Evolutionary conservation across 805 yeast species (phyloP).

Genomic region (Starmerella lactis-condensi): DNA sequence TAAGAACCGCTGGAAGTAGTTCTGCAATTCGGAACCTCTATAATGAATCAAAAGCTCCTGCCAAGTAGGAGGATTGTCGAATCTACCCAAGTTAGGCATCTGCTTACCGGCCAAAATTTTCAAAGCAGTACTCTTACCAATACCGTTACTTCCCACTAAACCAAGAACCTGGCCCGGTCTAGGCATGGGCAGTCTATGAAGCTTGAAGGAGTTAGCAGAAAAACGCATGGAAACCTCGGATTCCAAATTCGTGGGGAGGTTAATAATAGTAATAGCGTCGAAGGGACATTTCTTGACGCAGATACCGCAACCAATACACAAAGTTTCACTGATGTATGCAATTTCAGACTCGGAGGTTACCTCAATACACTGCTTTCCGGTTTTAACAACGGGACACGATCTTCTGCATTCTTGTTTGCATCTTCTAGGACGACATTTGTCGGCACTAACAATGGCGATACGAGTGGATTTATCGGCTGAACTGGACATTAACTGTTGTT

Average conservation of each 20-base stretch:
- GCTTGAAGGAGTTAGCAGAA: slow-evolving; percentile 91
- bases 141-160: slow-evolving; percentile 96
- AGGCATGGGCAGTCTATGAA: slow-evolving; percentile 93
- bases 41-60: slow-evolving; percentile 74
- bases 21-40: slow-evolving; percentile 95
- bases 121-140: slow-evolving; percentile 93
- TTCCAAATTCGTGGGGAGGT: slow-evolving; percentile 88
- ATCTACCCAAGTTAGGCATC: slow-evolving; percentile 88
- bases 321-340: slow-evolving; percentile 80
- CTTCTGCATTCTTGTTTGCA: slow-evolving; percentile 97
- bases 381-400: slow-evolving; percentile 93
- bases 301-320: slow-evolving; percentile 98
- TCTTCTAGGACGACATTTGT: slow-evolving; percentile 93
- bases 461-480: slow-evolving; percentile 23
- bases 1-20: slow-evolving; percentile 79
- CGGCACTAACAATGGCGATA: slow-evolving; percentile 89
- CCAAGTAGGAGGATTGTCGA: slow-evolving; percentile 96
- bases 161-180: slow-evolving; percentile 98
- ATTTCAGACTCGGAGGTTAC: slow-evolving; percentile 79
- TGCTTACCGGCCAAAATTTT: slow-evolving; percentile 94
- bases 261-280: slow-evolving; percentile 89
- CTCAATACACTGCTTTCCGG: slow-evolving; percentile 95
- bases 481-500: slow-evolving; percentile 5
- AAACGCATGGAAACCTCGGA: slow-evolving; percentile 88
- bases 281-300: slow-evolving; percentile 98